phyloP scores from a whole-genome alignment of 169 alveolate genomes.

The Plasmodium berghei region DNA sequence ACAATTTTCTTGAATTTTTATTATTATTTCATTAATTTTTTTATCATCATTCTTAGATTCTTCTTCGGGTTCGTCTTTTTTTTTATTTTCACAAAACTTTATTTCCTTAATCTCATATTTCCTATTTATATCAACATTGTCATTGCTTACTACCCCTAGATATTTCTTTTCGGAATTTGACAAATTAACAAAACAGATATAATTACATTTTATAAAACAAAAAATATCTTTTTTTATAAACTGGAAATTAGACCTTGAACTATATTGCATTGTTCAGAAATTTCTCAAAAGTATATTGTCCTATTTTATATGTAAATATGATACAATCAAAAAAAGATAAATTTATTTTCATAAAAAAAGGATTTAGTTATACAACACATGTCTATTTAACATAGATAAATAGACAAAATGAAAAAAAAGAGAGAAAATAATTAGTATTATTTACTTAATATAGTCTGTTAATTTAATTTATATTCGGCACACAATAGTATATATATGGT shows the following conservation, averaged over 20 bases:
- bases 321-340: too few species aligned
- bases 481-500: too few species aligned
- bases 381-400: too few species aligned
- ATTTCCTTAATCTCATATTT: too few species aligned
- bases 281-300: too few species aligned
- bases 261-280: conserved; percentile 18
- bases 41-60: background rate
- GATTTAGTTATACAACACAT: too few species aligned
- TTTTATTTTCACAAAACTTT: conserved; percentile 6
- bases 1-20: background rate
- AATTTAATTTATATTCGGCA: too few species aligned
- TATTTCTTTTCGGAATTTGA: conserved; percentile 35
- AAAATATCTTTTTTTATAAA: conserved; percentile 26
- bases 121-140: background rate
- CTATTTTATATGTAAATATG: too few species aligned
- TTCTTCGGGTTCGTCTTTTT: background rate
- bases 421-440: too few species aligned
- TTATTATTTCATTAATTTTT: background rate
- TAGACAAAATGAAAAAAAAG: too few species aligned
- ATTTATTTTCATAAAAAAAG: too few species aligned
- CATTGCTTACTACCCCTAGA: conserved; percentile 21
- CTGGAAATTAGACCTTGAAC: conserved; percentile 13
- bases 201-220: conserved; percentile 38
- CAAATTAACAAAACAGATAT: conserved; percentile 34
- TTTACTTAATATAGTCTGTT: too few species aligned